Evolutionary conservation across 1,139 yeast species (phyloP).

Genomic region (Yamadazyma friedrichii): DNA sequence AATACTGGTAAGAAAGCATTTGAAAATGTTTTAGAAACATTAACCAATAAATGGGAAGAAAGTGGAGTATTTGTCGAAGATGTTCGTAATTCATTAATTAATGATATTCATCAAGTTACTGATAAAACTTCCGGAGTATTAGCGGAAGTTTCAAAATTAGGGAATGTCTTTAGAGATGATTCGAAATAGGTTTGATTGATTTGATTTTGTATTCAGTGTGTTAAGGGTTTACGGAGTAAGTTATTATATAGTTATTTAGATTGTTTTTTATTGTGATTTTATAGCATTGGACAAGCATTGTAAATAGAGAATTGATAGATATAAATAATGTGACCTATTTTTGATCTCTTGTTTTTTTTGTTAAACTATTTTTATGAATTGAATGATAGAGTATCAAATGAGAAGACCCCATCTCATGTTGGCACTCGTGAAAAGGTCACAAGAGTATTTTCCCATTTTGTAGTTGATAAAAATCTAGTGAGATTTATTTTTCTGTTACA

Average conservation of each 20-base stretch:
- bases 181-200: background rate
- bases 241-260: background rate
- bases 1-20: conserved; percentile 78
- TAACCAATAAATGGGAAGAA: conserved; percentile 52
- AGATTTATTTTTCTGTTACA: background rate
- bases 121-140: conserved; percentile 37
- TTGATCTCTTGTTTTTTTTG: no score
- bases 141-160: conserved; percentile 39
- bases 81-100: conserved; percentile 25
- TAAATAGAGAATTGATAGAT: background rate
- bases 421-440: background rate
- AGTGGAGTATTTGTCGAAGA: conserved; percentile 42
- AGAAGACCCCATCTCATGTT: no score
- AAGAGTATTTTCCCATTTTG: background rate
- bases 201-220: background rate
- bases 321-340: no score
- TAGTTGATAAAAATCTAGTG: background rate
- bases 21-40: conserved; percentile 66
- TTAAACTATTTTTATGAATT: no score
- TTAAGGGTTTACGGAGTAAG: no score
- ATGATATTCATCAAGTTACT: conserved; percentile 25
- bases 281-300: background rate
- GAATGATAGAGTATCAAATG: background rate
- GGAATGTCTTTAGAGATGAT: conserved; percentile 16
- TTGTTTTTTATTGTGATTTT: background rate